phyloP scores from a whole-genome alignment of 805 yeast genomes.

The Scheffersomyces amazonensis region DNA sequence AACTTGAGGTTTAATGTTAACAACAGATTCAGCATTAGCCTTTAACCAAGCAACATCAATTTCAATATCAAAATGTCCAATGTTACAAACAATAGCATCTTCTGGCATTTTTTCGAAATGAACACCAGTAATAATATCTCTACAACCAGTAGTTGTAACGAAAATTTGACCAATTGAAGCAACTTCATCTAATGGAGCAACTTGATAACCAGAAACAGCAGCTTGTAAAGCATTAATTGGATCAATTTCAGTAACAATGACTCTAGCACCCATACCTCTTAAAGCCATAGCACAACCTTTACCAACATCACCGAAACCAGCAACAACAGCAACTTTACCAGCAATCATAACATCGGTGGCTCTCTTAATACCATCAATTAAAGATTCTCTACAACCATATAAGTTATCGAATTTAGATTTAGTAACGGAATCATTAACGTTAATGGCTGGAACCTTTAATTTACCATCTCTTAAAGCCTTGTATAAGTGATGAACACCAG shows the following conservation, averaged over 20 bases:
- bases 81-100: slow-evolving; percentile 99
- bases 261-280: slow-evolving; percentile 99
- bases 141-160: slow-evolving; percentile 99
- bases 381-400: slow-evolving; percentile 99
- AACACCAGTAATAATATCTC: slow-evolving; percentile 90
- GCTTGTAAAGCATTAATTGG: slow-evolving; percentile 99
- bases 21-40: slow-evolving; percentile 87
- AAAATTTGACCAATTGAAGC: slow-evolving; percentile 92
- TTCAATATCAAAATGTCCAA: slow-evolving; percentile 99
- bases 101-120: slow-evolving; percentile 95
- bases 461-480: slow-evolving; percentile 84
- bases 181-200: slow-evolving; percentile 91
- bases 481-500: slow-evolving; percentile 99
- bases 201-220: slow-evolving; percentile 98
- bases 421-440: slow-evolving; percentile 98
- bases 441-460: slow-evolving; percentile 98
- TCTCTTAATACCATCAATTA: slow-evolving; percentile 98
- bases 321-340: slow-evolving; percentile 98
- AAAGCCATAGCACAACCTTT: slow-evolving; percentile 99
- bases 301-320: slow-evolving; percentile 99
- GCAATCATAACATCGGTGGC: slow-evolving; percentile 99
- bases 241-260: slow-evolving; percentile 93
- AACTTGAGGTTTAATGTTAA: slow-evolving; percentile 98
- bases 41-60: slow-evolving; percentile 99
- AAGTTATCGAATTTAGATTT: slow-evolving; percentile 99